These are phyloP conservation scores for Aspergillus sojae DNA, from an alignment of 2,329 filamentous ascomycete genomes.

Conservation along the genomic window DNA sequence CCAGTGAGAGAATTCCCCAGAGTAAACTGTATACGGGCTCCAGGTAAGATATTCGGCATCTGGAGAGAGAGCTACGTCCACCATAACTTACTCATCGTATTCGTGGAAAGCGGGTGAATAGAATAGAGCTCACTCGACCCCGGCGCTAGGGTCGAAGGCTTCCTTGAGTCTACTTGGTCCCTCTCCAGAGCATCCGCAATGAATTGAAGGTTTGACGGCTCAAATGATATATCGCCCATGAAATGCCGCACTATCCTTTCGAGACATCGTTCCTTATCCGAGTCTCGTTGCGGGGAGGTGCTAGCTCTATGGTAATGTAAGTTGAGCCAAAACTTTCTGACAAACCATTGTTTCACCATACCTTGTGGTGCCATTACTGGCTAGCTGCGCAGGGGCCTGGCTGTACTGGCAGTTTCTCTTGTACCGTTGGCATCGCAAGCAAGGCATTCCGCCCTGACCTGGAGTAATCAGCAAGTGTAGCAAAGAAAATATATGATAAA, in stretches of 20 bases:
- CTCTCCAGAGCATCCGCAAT: background rate
- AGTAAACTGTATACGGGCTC: slow-evolving; percentile 31
- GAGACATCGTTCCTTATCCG: background rate
- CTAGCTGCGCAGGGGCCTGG: slow-evolving; percentile 19
- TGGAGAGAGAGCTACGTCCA: background rate
- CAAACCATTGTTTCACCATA: background rate
- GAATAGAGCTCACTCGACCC: background rate
- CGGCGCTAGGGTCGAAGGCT: background rate
- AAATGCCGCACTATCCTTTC: background rate
- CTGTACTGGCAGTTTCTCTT: slow-evolving; percentile 50
- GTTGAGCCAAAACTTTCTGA: background rate
- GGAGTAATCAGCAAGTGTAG: background rate
- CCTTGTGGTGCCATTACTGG: background rate
- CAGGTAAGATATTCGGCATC: background rate
- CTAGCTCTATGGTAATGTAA: background rate
- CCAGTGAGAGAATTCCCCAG: slow-evolving; percentile 41
- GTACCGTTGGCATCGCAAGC: slow-evolving; percentile 50
- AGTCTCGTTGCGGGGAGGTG: background rate
- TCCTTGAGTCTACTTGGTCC: background rate
- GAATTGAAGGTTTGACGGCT: background rate
- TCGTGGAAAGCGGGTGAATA: slow-evolving; percentile 13
- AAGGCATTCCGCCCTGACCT: slow-evolving; percentile 53
- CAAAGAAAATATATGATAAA: background rate
- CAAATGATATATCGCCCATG: background rate
- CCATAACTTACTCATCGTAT: slow-evolving; percentile 25